Base-by-base conservation (phyloP, 1,284 basidiomycete species). In the Ustilago sp. region DNA sequence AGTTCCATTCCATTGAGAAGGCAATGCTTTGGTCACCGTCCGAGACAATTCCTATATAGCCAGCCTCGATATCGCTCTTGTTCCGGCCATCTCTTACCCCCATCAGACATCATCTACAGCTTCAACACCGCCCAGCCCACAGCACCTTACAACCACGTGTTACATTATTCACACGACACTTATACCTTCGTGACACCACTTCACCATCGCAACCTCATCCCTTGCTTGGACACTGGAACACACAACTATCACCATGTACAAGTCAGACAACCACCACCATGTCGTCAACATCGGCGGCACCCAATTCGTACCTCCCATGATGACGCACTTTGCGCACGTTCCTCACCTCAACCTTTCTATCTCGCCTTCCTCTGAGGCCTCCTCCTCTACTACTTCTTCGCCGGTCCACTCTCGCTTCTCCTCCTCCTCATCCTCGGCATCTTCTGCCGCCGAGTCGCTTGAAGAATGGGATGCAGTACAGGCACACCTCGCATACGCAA, bases 281-380 rank as follows among this genome's bases (percentile, higher is more conserved):
- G 74, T 76, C 0, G 74, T 76, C 19, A 55, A 53, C 51, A 76
- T 76, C 36, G 74, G 74, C 5, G 74, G 74, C 1, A 68, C 74
- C 4, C 35, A 36, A 2, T 76, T 71, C 48, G 68, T 76, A 3
- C 74, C 74, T 11, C 74, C 74, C 4, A 64, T 67, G 43, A 68
- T 76, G 68, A 59, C 69, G 45, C 66, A 77, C 39, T 68, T 73
- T 31, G 38, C 63, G 4, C 71, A 64, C 52, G 47, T 63, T 0
- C 57, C 63, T 53, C 55, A 64, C 60, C 48, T 59, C 35, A 35
- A 63, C 6, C 59, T 51, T 45, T 59, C 59, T n/a, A 59, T 53
- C 43, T 75, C 71, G 23, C 69, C 70, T 11, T 56, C 60, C 6
- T 77, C 74, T 4, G 67, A 69, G 43, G 59, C 61, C 8, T 72